phyloP scores from a whole-genome alignment of 306 rosid genomes.

The Prunus kanzakura region DNA sequence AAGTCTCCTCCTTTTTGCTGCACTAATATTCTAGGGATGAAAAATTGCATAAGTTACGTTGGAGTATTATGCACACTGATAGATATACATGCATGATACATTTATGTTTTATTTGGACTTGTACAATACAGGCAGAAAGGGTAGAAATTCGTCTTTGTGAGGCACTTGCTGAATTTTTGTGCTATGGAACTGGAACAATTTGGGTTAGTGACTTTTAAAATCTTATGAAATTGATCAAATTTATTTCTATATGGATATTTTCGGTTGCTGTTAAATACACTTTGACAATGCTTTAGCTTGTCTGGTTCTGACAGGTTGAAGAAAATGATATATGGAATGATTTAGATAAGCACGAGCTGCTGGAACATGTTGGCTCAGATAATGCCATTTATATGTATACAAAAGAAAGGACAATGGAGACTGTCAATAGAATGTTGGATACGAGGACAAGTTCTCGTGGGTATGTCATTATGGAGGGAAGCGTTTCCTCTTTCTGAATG shows the following conservation, averaged over 20 bases:
- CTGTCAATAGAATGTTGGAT: constrained; percentile 49
- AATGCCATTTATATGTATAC: constrained; percentile 41
- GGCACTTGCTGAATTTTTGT: constrained; percentile 60
- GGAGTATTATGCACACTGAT: neutral
- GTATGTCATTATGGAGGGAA: constrained; percentile 38
- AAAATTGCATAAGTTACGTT: neutral
- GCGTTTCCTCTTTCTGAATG: constrained; percentile 12
- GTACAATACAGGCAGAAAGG: constrained; percentile 48
- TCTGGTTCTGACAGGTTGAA: constrained; percentile 45
- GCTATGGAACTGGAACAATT: constrained; percentile 60
- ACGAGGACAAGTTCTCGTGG: constrained; percentile 51
- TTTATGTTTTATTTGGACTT: constrained; percentile 18
- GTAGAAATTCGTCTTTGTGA: constrained; percentile 56
- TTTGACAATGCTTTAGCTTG: constrained; percentile 8
- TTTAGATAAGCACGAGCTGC: constrained; percentile 36
- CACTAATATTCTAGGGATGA: constrained; percentile 1
- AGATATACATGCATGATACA: neutral
- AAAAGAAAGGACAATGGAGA: constrained; percentile 54
- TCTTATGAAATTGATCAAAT: neutral
- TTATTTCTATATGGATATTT: constrained; percentile 1
- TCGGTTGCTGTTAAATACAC: neutral
- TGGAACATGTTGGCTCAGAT: constrained; percentile 36
- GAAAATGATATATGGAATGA: constrained; percentile 59
- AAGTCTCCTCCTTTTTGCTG: constrained; percentile 18
- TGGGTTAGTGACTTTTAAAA: constrained; percentile 59